These are phyloP conservation scores for Chenopodium berlandieri DNA, from an alignment of 148 eudicot species.

Conservation along the genomic window DNA sequence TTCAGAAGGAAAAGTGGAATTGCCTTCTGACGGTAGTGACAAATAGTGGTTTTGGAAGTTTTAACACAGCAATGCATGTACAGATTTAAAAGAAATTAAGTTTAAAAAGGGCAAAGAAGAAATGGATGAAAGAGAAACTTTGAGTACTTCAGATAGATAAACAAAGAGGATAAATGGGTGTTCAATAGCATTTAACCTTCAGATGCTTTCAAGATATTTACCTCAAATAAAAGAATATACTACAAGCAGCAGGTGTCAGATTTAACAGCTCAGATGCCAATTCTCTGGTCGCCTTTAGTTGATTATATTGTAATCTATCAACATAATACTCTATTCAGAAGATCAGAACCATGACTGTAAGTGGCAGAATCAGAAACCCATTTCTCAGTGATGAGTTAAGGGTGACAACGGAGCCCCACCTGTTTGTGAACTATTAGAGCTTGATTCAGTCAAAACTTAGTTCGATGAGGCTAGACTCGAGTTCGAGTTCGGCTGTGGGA, in stretches of 20 bases:
- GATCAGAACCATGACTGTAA: not conserved
- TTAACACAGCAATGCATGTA: not conserved
- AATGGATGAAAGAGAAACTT: not conserved
- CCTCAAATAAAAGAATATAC: not conserved
- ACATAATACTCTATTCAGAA: not conserved
- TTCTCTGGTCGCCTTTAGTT: not conserved
- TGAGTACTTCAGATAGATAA: not conserved
- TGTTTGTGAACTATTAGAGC: no score
- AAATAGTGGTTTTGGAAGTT: no score
- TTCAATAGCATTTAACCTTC: not conserved
- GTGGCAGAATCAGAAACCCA: not conserved
- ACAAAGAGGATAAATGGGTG: not conserved
- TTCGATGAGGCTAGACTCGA: no score
- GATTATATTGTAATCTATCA: not conserved
- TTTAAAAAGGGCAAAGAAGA: not conserved
- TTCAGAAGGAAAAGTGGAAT: not conserved
- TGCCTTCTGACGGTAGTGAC: not conserved
- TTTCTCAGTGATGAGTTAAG: not conserved
- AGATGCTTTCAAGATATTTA: not conserved
- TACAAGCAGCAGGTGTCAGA: not conserved
- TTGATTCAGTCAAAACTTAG: no score
- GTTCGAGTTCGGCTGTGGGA: no score
- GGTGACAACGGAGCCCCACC: not conserved
- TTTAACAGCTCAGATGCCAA: not conserved
- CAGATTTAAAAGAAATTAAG: not conserved